Base-by-base conservation (phyloP, 306 rosid species). In the Canavalia gladiata region DNA sequence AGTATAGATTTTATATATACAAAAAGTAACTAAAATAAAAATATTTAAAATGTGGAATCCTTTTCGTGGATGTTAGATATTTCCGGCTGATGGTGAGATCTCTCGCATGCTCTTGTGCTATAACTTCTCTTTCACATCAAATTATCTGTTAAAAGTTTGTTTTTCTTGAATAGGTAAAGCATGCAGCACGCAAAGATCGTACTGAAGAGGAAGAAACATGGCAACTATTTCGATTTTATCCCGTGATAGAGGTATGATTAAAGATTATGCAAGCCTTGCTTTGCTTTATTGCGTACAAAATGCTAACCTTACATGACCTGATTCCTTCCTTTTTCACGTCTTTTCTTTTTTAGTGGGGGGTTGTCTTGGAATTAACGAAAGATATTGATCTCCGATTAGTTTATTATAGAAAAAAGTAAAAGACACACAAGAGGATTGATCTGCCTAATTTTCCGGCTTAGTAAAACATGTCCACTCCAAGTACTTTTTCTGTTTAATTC, bases 181-280 rank as follows among this genome's bases (percentile, higher is more conserved):
- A 90, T 11, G 97, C 96, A 50, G 84, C 94, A 12, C 90, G 99
- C 73, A 93, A 90, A 81, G 97, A 95, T 80, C 94, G 98, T 37
- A 65, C 80, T 52, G 90, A 84, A 8, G 98, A 91, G 74, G 98
- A 93, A 85, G 98, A 95, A 91, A 84, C 96, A 10, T 95, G 98
- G 99, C 95, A 92, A 74, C 82, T 95, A 35, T 90, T 83, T 75
- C 90, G 99, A 75, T 95, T 95, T 90, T 95, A 80, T 80, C 99
- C 99, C 75, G 46, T 95, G 86, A 0, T 95, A 78, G 99, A 95
- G 99, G 99, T 93, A 84, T 7, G 80, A 66, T 76, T 65, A 56
- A 71, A 69, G 64, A 45, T 60, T 47, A 50, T 62, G 69, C 57
- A 45, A 39, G 31, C 34, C 68, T 52, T 75, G 39, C 33, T 79